phyloP scores from a whole-genome alignment of 1,284 basidiomycete species.

The Boletellus deceptivus region DNA sequence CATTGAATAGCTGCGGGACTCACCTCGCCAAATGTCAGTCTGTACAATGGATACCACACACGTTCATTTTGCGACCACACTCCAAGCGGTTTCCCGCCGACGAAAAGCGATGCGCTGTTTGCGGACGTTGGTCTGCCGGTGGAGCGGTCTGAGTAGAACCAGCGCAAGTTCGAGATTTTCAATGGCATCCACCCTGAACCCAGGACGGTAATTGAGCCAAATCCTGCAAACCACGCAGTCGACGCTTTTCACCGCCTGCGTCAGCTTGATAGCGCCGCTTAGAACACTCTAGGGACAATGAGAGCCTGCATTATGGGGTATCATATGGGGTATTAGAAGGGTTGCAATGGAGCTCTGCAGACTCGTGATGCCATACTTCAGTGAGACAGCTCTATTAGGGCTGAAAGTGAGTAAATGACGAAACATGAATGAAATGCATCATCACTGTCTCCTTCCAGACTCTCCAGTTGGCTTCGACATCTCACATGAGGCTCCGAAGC shows the following conservation, averaged over 20 bases:
- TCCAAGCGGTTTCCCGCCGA: constrained; percentile 41
- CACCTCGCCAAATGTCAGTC: constrained; percentile 10
- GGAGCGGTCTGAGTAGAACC: constrained; percentile 36
- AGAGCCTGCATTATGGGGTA: too few species aligned
- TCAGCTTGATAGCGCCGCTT: background rate
- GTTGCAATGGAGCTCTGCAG: background rate
- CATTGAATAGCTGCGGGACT: background rate
- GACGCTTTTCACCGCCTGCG: constrained; percentile 22
- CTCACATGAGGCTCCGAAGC: background rate
- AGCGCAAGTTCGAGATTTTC: constrained; percentile 32
- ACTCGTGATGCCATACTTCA: too few species aligned
- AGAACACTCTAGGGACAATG: background rate
- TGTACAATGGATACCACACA: constrained; percentile 34
- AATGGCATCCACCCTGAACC: constrained; percentile 34
- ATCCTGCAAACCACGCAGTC: constrained; percentile 34
- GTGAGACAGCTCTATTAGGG: background rate
- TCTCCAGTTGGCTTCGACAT: background rate
- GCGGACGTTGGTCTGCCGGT: constrained; percentile 1
- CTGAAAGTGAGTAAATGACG: background rate
- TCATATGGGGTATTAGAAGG: too few species aligned
- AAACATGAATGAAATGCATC: background rate
- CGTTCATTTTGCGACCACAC: constrained; percentile 37
- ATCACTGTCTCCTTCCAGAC: too few species aligned
- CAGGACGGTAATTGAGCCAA: constrained; percentile 38
- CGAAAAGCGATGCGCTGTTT: constrained; percentile 36